A percentile compares a stretch with the other conserved stretches of the same genome.
Conservation (phyloP, 768 basidiomycete species). For the Kwoniella heveanensis region DNA sequence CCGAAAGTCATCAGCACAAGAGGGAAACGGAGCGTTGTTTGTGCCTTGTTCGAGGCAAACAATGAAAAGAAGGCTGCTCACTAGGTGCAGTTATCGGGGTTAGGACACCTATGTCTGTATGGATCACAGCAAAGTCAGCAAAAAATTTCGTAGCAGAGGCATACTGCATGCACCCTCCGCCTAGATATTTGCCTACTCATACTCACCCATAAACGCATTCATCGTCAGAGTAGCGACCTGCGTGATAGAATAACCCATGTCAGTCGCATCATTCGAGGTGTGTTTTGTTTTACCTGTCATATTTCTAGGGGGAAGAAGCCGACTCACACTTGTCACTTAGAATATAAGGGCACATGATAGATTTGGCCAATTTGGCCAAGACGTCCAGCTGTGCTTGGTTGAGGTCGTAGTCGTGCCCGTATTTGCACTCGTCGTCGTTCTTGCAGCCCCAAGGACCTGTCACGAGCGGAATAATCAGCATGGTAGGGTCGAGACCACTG, state of each 20-base stretch:
- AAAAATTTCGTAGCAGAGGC: no score
- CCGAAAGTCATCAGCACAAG: no score
- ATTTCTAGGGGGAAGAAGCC: slow-evolving; percentile 1
- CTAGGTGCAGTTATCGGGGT: slow-evolving; percentile 39
- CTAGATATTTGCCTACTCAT: no score
- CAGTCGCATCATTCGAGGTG: neutral
- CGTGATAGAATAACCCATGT: neutral
- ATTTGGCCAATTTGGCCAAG: slow-evolving; percentile 40
- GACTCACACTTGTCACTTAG: slow-evolving; percentile 37
- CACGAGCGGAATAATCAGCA: neutral
- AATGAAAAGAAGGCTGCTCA: slow-evolving; percentile 24
- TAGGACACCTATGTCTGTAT: slow-evolving; percentile 43
- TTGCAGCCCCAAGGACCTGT: slow-evolving; percentile 44
- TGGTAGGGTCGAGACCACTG: neutral
- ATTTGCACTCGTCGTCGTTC: slow-evolving; percentile 35
- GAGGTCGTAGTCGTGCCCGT: slow-evolving; percentile 45
- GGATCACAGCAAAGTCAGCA: no score
- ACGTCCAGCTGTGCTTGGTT: slow-evolving; percentile 37
- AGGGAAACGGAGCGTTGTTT: no score
- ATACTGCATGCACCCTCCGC: no score
- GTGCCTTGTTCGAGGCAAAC: no score
- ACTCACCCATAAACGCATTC: slow-evolving; percentile 49
- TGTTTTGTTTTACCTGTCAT: no score
- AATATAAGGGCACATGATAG: slow-evolving; percentile 47
- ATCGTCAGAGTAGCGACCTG: slow-evolving; percentile 36